Evolutionary conservation across 768 basidiomycete species (phyloP).

Genomic region (Leccinellum rugosiceps): DNA sequence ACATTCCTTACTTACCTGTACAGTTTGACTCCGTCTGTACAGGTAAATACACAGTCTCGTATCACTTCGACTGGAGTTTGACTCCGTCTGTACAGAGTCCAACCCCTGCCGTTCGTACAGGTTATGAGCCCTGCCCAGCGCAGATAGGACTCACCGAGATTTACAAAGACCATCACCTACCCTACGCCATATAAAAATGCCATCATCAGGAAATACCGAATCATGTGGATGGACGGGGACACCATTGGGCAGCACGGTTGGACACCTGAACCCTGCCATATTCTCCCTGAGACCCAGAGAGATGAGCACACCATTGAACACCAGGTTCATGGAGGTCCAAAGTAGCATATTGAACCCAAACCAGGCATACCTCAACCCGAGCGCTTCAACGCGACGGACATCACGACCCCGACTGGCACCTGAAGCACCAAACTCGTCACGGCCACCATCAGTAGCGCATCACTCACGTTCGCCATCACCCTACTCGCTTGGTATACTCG

Average conservation of each 20-base stretch:
- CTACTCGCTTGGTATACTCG: background rate
- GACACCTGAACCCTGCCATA: background rate
- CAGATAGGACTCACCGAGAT: background rate
- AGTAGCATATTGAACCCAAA: background rate
- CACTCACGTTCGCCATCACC: background rate
- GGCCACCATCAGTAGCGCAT: background rate
- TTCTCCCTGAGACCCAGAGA: background rate
- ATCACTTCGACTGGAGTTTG: too few species aligned
- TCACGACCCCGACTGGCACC: background rate
- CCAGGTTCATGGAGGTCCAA: background rate
- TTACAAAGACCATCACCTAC: background rate
- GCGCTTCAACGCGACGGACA: background rate
- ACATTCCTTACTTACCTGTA: too few species aligned
- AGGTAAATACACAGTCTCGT: too few species aligned
- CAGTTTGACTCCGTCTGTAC: too few species aligned
- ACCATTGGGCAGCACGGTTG: background rate
- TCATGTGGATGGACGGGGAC: background rate
- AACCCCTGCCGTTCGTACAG: too few species aligned
- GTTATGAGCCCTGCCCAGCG: conserved; percentile 1
- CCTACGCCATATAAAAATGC: background rate
- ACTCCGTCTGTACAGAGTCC: too few species aligned
- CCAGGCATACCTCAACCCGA: background rate
- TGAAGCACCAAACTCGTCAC: background rate
- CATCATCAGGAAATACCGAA: background rate
- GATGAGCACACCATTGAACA: background rate